These are phyloP conservation scores for Puccinia novopanici DNA, from an alignment of 1,284 basidiomycete genomes.

Conservation along the genomic window DNA sequence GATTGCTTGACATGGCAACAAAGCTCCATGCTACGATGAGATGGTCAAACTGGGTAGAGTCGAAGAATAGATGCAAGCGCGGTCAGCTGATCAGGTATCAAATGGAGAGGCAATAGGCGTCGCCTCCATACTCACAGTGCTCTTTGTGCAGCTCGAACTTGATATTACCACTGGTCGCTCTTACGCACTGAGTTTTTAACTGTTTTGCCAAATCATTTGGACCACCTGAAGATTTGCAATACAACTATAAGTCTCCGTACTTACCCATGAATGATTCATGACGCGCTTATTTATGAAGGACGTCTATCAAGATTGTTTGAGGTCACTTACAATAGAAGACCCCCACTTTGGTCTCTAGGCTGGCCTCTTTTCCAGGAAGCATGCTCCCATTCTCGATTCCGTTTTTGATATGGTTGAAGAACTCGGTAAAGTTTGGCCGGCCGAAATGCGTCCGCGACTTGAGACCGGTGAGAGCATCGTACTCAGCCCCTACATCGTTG, in stretches of 20 bases:
- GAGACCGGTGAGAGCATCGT: constrained; percentile 80
- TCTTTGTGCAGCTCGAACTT: constrained; percentile 78
- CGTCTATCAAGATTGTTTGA: not conserved
- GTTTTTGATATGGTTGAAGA: constrained; percentile 71
- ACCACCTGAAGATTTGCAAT: constrained; percentile 7
- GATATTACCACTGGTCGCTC: constrained; percentile 65
- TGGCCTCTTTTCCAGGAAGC: constrained; percentile 72
- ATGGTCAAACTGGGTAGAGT: not conserved
- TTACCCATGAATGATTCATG: not conserved
- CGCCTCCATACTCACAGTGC: constrained; percentile 56
- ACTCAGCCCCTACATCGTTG: constrained; percentile 65
- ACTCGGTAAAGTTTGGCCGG: constrained; percentile 78
- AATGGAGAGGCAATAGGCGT: not conserved
- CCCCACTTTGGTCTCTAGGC: constrained; percentile 76
- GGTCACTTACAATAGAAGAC: constrained; percentile 60
- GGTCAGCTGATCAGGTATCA: not conserved
- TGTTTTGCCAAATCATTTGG: constrained; percentile 71
- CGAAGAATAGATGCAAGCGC: not conserved
- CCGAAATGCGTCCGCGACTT: constrained; percentile 82
- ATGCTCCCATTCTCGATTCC: constrained; percentile 77
- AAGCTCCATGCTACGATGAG: not conserved
- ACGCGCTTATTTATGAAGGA: too few species aligned
- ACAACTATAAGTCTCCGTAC: not conserved
- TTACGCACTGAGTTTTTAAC: constrained; percentile 70
- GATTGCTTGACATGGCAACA: too few species aligned